Evolutionary conservation across 805 yeast species (phyloP), one percentile per base, ranked within the genome.

Genomic region (Wickerhamiella siamensis): DNA sequence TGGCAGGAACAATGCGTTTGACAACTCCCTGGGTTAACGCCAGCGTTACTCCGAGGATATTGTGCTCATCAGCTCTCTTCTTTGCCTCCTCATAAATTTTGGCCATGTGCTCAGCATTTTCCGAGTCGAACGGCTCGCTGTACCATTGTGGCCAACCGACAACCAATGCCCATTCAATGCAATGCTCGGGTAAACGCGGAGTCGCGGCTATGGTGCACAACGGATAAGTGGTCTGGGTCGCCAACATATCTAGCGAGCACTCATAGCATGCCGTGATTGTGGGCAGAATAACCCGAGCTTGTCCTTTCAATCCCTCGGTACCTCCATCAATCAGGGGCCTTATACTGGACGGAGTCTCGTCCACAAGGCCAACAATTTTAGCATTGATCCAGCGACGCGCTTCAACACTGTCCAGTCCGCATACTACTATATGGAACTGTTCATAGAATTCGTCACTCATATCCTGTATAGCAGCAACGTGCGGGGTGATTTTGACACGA

Each of bases 161-260:
- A 26, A 76, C 78, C 45, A 75, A 74, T 1, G 88, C 86, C 80
- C 91, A 88, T 57, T 87, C 95, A 8, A 88, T 77, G 53, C 96
- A 86, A 59, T 88, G 97, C 52, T 87, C 95, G 0, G 95, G 91
- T 6, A 84, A 61, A 46, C 97, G 63, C n/a, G 97, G 97, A 6
- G 91, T 84, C 44, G 86, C 81, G 2, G 95, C 94, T 40, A 91
- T 78, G 0, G 97, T 91, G 59, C 97, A 91, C 49, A 88, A 77
- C 2, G 97, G 96, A 51, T 77, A 83, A 0, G 84, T 77, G 8
- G 66, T 64, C 46, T 70, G 74, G 20, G 64, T 58, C 3, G 69
- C 65, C 33, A 86, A 64, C 58, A 93, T 70, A 44, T 78, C 81
- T 41, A 83, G 64, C 4, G 94, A 81, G 54, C 98, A 88, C 57